Percentiles rank a stretch among this genome's conserved stretches.
Conservation (phyloP, 345 rosid genomes). For the Psidium guajava region DNA sequence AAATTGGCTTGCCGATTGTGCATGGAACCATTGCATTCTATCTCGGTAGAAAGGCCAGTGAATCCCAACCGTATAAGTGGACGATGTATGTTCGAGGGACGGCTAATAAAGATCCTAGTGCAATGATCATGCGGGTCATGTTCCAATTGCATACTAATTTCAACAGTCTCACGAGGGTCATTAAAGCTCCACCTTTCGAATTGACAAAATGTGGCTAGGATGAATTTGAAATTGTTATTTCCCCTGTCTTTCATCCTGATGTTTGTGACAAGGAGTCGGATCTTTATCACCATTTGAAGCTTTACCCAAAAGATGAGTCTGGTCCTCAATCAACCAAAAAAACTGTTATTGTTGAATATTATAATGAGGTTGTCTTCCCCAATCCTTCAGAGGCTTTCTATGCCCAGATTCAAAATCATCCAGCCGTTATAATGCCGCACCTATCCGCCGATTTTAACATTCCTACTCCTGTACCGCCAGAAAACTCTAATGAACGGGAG, state of each 20-base stretch:
- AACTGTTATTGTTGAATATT: conserved; percentile 76
- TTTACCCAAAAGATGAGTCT: conserved; percentile 62
- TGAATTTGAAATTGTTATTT: conserved; percentile 65
- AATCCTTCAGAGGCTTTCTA: conserved; percentile 61
- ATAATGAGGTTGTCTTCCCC: conserved; percentile 75
- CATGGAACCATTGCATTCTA: conserved; percentile 68
- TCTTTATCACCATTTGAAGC: conserved; percentile 55
- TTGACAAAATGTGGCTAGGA: conserved; percentile 87
- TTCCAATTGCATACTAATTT: conserved; percentile 85
- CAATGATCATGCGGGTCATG: conserved; percentile 44
- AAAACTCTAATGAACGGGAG: conserved; percentile 15
- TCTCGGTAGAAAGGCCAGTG: conserved; percentile 70
- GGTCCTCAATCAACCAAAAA: conserved; percentile 55
- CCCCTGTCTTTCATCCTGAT: conserved; percentile 56
- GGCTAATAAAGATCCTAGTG: conserved; percentile 58
- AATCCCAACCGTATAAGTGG: conserved; percentile 77
- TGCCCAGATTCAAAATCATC: conserved; percentile 60
- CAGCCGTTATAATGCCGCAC: conserved; percentile 47
- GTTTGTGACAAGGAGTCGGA: conserved; percentile 57
- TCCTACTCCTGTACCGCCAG: conserved; percentile 24
- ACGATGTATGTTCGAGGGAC: conserved; percentile 72
- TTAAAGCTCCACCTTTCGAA: conserved; percentile 68
- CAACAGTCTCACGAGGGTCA: conserved; percentile 49
- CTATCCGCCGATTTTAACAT: conserved; percentile 40
- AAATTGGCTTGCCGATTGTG: conserved; percentile 57